phyloP scores from a whole-genome alignment of 441 rosid species.

The Pelargonium fulgidum region DNA sequence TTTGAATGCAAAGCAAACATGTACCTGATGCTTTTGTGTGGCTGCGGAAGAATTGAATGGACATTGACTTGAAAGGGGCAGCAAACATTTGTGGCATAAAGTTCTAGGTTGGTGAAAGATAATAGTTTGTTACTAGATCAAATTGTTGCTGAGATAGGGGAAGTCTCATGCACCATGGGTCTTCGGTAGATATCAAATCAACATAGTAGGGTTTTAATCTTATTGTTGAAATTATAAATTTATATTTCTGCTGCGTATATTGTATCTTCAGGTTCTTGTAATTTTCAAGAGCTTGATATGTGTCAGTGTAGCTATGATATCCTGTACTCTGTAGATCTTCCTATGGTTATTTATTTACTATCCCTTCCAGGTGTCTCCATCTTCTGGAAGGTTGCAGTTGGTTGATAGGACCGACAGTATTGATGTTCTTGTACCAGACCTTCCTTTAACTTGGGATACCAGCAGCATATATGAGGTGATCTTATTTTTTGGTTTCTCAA shows the following conservation, averaged over 20 bases:
- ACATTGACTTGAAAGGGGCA: neutral
- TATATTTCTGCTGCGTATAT: neutral
- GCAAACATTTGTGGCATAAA: constrained; percentile 3
- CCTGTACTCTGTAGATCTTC: constrained; percentile 19
- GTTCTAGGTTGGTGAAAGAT: neutral
- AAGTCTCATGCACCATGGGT: neutral
- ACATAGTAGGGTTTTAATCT: neutral
- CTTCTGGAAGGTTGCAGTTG: constrained; percentile 71
- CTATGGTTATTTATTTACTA: constrained; percentile 22
- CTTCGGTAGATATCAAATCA: neutral
- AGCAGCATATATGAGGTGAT: constrained; percentile 51
- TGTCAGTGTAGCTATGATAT: constrained; percentile 12
- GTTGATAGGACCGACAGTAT: constrained; percentile 66
- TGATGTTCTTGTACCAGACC: constrained; percentile 60
- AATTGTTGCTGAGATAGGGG: neutral
- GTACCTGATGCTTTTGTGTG: neutral
- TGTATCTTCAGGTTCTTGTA: neutral
- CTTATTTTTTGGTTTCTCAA: constrained; percentile 7
- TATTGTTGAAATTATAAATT: neutral
- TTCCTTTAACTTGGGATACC: constrained; percentile 48
- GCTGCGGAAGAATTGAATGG: constrained; percentile 3
- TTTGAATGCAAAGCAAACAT: constrained; percentile 14
- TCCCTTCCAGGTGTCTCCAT: constrained; percentile 44
- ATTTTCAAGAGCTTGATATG: constrained; percentile 10
- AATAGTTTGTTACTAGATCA: neutral